phyloP scores from a whole-genome alignment of 768 basidiomycete species.

The Tubosaeta brunneosetosa region DNA sequence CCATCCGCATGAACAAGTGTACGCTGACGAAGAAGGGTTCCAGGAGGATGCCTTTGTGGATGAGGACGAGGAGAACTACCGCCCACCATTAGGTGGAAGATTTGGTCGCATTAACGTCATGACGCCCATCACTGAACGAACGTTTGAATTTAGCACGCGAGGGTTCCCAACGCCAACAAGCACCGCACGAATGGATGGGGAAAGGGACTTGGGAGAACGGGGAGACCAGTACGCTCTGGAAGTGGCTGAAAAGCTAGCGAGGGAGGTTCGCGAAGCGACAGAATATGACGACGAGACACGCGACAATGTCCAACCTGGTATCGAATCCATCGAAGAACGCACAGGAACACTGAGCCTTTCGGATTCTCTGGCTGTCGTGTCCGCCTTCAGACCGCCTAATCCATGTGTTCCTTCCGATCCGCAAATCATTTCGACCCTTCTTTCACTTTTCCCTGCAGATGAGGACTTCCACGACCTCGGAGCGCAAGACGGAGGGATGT shows the following conservation, averaged over 20 bases:
- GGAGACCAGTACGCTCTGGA: conserved; percentile 41
- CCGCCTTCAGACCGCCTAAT: conserved; percentile 71
- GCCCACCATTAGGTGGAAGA: conserved; percentile 60
- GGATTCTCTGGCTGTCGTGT: conserved; percentile 57
- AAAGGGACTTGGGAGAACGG: conserved; percentile 14
- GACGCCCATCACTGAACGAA: conserved; percentile 97
- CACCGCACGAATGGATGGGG: conserved; percentile 38
- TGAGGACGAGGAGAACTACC: conserved; percentile 30
- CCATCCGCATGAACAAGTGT: conserved; percentile 12
- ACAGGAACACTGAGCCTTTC: conserved; percentile 61
- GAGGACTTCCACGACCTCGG: conserved; percentile 58
- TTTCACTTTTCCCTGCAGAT: conserved; percentile 61
- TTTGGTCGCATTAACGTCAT: conserved; percentile 86
- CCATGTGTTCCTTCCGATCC: conserved; percentile 86
- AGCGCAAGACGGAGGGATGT: conserved; percentile 47
- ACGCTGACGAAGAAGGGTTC: conserved; percentile 24
- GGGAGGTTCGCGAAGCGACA: conserved; percentile 34
- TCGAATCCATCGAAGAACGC: conserved; percentile 48
- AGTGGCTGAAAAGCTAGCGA: conserved; percentile 56
- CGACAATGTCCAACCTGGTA: conserved; percentile 2
- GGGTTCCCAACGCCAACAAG: conserved; percentile 36
- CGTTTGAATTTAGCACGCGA: conserved; percentile 76
- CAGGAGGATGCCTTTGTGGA: conserved; percentile 27
- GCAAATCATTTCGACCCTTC: conserved; percentile 54
- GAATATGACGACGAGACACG: conserved; percentile 15